These are phyloP conservation scores for Kluyveromyces sp. DNA, from an alignment of 1,139 yeast species.

Conservation along the genomic window DNA sequence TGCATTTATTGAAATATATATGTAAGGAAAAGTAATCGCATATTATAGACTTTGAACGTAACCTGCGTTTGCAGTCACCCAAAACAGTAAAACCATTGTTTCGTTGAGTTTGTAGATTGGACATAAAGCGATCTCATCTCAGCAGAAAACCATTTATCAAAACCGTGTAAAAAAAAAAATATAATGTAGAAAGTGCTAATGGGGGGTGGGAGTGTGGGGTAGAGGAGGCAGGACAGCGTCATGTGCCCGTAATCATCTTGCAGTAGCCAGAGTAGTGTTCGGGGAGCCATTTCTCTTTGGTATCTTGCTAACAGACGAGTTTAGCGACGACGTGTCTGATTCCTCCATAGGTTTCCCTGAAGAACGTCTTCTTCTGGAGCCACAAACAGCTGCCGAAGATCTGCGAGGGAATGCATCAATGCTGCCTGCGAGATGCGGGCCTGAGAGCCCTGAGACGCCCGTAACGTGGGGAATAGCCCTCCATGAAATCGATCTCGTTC, in stretches of 20 bases:
- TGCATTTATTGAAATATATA: too few relatives aligned
- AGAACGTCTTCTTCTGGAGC: conserved; percentile 9
- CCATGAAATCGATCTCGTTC: conserved; percentile 4
- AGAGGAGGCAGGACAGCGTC: too few relatives aligned
- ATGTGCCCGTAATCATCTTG: neutral
- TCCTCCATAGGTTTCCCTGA: conserved; percentile 6
- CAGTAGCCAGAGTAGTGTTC: conserved; percentile 1
- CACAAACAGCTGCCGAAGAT: conserved; percentile 2
- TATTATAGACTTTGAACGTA: too few relatives aligned
- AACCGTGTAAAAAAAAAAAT: too few relatives aligned
- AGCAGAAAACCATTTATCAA: too few relatives aligned
- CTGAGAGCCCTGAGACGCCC: neutral
- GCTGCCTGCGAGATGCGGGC: conserved; percentile 1
- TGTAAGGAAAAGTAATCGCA: too few relatives aligned
- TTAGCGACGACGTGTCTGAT: conserved; percentile 2
- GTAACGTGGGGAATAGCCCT: conserved; percentile 4
- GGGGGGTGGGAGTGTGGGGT: too few relatives aligned
- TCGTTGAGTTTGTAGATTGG: too few relatives aligned
- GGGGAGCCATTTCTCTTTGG: conserved; percentile 4
- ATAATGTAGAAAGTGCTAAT: too few relatives aligned
- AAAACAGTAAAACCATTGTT: too few relatives aligned
- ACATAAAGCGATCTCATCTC: too few relatives aligned
- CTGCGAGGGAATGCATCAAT: conserved; percentile 1
- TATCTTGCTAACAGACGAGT: neutral
- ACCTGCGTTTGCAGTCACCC: too few relatives aligned